Conservation (phyloP, 1,284 basidiomycete species). For the Boletus sp. region DNA sequence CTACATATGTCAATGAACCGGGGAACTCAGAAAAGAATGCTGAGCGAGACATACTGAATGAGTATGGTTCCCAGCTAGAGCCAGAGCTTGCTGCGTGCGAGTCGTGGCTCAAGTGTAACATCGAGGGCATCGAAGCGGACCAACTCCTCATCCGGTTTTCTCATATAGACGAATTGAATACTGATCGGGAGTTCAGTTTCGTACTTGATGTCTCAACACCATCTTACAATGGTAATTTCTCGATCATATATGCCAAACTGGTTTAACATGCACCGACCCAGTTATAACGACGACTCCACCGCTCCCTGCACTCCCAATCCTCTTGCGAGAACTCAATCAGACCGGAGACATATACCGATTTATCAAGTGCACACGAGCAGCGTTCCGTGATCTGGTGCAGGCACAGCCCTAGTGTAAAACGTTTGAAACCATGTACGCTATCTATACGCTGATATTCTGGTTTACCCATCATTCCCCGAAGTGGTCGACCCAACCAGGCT, state of each 20-base stretch:
- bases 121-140: slow-evolving; percentile 74
- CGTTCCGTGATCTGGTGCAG: slow-evolving; percentile 32
- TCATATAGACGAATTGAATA: slow-evolving; percentile 56
- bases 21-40: slow-evolving; percentile 61
- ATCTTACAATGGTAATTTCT: slow-evolving; percentile 61
- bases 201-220: slow-evolving; percentile 67
- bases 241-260: neutral
- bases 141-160: slow-evolving; percentile 72
- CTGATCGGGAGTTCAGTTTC: slow-evolving; percentile 65
- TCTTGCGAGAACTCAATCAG: slow-evolving; percentile 62
- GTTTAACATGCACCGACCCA: slow-evolving; percentile 27
- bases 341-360: slow-evolving; percentile 61
- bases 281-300: slow-evolving; percentile 67
- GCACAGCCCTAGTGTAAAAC: slow-evolving; percentile 2
- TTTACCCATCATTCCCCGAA: slow-evolving; percentile 3
- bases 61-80: slow-evolving; percentile 50
- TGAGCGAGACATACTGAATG: slow-evolving; percentile 59
- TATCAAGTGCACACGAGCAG: slow-evolving; percentile 51
- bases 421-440: neutral
- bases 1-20: neutral
- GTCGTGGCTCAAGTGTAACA: slow-evolving; percentile 54
- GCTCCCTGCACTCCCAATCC: slow-evolving; percentile 56
- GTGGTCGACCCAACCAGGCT: no score
- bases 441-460: slow-evolving; percentile 1
- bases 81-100: slow-evolving; percentile 61